phyloP scores from a whole-genome alignment of 192 early-diverging fungal species.

The Coemansia sp. region DNA sequence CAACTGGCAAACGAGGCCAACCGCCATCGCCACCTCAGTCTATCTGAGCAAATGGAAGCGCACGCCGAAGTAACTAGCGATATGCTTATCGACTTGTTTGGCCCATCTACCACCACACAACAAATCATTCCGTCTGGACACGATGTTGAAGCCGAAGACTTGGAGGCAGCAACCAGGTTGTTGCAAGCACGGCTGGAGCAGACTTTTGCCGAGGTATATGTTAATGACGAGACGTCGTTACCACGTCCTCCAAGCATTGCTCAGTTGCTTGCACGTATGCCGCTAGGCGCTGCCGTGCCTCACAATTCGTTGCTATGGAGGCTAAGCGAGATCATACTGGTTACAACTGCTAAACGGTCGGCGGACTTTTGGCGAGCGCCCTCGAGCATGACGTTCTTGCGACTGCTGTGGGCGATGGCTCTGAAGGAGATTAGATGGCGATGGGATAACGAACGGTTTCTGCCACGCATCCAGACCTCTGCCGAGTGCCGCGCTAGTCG shows the following conservation, averaged over 20 bases:
- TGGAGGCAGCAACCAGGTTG: not conserved
- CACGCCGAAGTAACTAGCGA: conserved; percentile 46
- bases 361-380: conserved; percentile 56
- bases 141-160: conserved; percentile 7
- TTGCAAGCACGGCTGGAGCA: conserved; percentile 17
- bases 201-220: conserved; percentile 31
- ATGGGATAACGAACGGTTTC: conserved; percentile 62
- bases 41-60: conserved; percentile 46
- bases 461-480: conserved; percentile 58
- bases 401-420: conserved; percentile 69
- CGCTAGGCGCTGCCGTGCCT: conserved; percentile 45
- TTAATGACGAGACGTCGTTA: not conserved
- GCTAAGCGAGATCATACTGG: conserved; percentile 46
- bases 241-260: conserved; percentile 17
- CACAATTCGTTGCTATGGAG: conserved; percentile 52
- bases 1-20: conserved; percentile 27
- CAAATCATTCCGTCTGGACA: conserved; percentile 30
- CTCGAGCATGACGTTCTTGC: conserved; percentile 66
- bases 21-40: conserved; percentile 36
- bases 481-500: conserved; percentile 21
- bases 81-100: conserved; percentile 53
- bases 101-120: conserved; percentile 8
- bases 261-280: conserved; percentile 46
- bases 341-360: conserved; percentile 42
- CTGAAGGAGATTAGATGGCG: conserved; percentile 63